Conservation (phyloP, 768 basidiomycete genomes). For the Suillus alpinus region DNA sequence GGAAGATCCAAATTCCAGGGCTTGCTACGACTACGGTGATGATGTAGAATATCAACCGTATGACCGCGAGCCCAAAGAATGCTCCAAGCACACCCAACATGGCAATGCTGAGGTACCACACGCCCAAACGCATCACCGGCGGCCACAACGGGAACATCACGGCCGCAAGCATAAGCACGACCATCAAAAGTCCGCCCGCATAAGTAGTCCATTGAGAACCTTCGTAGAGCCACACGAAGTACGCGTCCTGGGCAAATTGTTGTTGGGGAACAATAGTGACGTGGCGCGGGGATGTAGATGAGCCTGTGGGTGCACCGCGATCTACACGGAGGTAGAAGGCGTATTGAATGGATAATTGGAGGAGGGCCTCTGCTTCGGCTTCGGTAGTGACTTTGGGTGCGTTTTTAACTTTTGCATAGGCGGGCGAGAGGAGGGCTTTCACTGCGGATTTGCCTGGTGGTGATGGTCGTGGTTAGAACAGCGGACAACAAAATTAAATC, state of each 20-base stretch:
- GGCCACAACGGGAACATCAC: conserved; percentile 99
- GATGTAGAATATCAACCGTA: conserved; percentile 91
- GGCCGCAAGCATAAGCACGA: conserved; percentile 88
- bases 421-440: conserved; percentile 88
- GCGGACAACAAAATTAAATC: background rate
- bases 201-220: conserved; percentile 93
- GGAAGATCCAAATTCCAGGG: conserved; percentile 99
- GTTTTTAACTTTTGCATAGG: conserved; percentile 85
- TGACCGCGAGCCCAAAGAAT: conserved; percentile 88
- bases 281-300: conserved; percentile 73
- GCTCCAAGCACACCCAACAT: conserved; percentile 85
- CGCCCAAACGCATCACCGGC: conserved; percentile 84
- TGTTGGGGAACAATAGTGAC: conserved; percentile 71
- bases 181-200: conserved; percentile 87
- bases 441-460: conserved; percentile 83
- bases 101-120: conserved; percentile 90
- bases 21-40: conserved; percentile 82
- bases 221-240: conserved; percentile 97
- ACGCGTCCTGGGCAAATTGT: conserved; percentile 71
- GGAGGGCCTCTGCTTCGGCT: conserved; percentile 64
- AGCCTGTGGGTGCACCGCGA: conserved; percentile 50
- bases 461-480: background rate
- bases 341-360: conserved; percentile 70
- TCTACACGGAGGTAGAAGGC: conserved; percentile 94
- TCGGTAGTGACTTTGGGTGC: conserved; percentile 73